Evolutionary conservation across 1,284 basidiomycete genomes (phyloP).

Genomic region (Cutaneotrichosporon dermatis): DNA sequence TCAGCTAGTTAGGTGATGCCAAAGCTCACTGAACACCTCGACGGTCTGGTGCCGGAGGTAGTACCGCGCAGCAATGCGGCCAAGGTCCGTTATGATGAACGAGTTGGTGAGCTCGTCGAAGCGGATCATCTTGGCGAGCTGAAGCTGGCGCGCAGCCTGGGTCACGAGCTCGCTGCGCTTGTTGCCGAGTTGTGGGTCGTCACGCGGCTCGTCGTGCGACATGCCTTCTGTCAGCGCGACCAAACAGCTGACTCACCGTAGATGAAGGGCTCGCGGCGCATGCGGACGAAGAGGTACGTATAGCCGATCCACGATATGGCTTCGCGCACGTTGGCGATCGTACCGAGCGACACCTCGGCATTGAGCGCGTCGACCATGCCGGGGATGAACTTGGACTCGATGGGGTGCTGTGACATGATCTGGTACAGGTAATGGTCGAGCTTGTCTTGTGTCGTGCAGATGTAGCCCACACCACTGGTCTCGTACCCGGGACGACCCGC

Average conservation of each 20-base stretch:
- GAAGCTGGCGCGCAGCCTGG: slow-evolving; percentile 66
- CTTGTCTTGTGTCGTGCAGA: slow-evolving; percentile 91
- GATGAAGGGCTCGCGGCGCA: slow-evolving; percentile 85
- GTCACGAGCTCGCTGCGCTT: slow-evolving; percentile 71
- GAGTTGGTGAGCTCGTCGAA: slow-evolving; percentile 62
- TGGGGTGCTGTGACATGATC: slow-evolving; percentile 87
- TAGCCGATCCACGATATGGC: slow-evolving; percentile 95
- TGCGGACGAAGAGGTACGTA: slow-evolving; percentile 93
- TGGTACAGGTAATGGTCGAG: slow-evolving; percentile 86
- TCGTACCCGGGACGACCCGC: slow-evolving; percentile 96
- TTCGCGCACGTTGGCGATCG: slow-evolving; percentile 81
- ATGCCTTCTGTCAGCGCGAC: slow-evolving; percentile 58
- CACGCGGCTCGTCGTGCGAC: slow-evolving; percentile 62
- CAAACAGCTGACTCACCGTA: slow-evolving; percentile 62
- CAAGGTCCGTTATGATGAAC: slow-evolving; percentile 78
- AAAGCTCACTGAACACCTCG: slow-evolving; percentile 66
- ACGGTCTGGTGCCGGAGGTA: slow-evolving; percentile 87
- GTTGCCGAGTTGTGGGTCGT: slow-evolving; percentile 73
- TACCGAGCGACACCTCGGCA: slow-evolving; percentile 91
- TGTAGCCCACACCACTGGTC: slow-evolving; percentile 91
- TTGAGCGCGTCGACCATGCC: slow-evolving; percentile 92
- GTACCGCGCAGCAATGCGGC: slow-evolving; percentile 92
- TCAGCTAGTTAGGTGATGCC: slow-evolving; percentile 10
- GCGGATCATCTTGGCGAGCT: slow-evolving; percentile 76
- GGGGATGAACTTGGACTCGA: slow-evolving; percentile 90